Evolutionary conservation across 2,329 filamentous ascomycete genomes (phyloP).

Genomic region (Diaporthe aspalathi): DNA sequence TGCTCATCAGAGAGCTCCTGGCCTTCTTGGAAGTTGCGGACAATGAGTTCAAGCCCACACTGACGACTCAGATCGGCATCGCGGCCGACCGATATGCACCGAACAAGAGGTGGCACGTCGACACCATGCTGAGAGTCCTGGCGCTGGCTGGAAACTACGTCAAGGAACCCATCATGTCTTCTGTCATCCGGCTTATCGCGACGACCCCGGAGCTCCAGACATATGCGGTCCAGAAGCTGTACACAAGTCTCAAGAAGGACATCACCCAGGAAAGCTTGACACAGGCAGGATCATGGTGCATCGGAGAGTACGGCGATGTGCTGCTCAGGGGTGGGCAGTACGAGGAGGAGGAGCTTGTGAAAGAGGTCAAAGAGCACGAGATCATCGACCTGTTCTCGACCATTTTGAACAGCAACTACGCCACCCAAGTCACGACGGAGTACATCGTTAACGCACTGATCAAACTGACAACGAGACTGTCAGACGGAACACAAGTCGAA

Average conservation of each 20-base stretch:
- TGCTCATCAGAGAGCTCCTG: constrained; percentile 90
- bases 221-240: constrained; percentile 96
- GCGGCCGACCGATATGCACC: constrained; percentile 96
- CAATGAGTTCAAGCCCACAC: constrained; percentile 97
- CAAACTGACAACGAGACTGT: constrained; percentile 91
- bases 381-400: constrained; percentile 92
- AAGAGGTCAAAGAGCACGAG: constrained; percentile 85
- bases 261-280: constrained; percentile 98
- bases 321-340: constrained; percentile 91
- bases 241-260: constrained; percentile 89
- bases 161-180: constrained; percentile 97
- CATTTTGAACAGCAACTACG: constrained; percentile 95
- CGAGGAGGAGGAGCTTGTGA: constrained; percentile 90
- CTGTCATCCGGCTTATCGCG: constrained; percentile 94
- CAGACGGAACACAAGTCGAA: constrained; percentile 86
- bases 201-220: constrained; percentile 95
- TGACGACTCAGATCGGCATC: constrained; percentile 98
- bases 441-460: constrained; percentile 96
- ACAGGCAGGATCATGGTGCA: constrained; percentile 94
- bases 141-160: constrained; percentile 96
- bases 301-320: constrained; percentile 94
- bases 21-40: constrained; percentile 97
- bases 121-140: constrained; percentile 94
- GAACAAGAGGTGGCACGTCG: constrained; percentile 98
- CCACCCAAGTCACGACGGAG: constrained; percentile 89